Evolutionary conservation across 78 protist genomes (phyloP).

Genomic region (Emiliania huxleyi): DNA sequence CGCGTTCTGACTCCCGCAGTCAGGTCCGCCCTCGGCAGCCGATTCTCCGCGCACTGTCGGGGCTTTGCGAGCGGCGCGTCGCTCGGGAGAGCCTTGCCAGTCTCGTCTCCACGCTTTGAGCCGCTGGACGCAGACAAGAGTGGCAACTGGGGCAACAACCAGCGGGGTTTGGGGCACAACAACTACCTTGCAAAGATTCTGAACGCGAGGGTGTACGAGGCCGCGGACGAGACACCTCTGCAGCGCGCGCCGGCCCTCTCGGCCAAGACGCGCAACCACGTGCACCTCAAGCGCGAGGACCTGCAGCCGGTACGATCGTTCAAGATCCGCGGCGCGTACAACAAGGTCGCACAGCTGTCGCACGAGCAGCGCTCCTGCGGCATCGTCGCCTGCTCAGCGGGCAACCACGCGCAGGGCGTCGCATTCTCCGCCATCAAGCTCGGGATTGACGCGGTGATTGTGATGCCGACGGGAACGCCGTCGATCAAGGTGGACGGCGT

Average conservation of each 20-base stretch:
- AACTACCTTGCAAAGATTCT: constrained; percentile 52
- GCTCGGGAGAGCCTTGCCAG: too few species aligned
- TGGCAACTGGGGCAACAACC: background rate
- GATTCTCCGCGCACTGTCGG: too few species aligned
- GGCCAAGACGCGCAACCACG: background rate
- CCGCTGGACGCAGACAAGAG: background rate
- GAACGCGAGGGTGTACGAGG: constrained; percentile 53
- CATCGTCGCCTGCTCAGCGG: constrained; percentile 71
- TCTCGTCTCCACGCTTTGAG: too few species aligned
- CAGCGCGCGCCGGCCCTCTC: background rate
- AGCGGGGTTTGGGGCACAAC: background rate
- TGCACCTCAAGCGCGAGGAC: constrained; percentile 61
- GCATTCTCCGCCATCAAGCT: constrained; percentile 52
- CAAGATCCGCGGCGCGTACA: constrained; percentile 80
- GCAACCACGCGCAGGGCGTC: constrained; percentile 87
- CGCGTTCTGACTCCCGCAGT: too few species aligned
- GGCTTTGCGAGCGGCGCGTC: too few species aligned
- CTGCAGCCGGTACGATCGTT: constrained; percentile 66
- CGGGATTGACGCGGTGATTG: constrained; percentile 61
- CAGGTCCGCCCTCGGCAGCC: too few species aligned
- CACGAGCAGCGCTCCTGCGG: background rate
- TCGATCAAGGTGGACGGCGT: constrained; percentile 59
- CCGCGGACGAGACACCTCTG: constrained; percentile 40
- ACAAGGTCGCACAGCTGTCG: constrained; percentile 68
- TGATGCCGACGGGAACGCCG: constrained; percentile 77